Percentiles rank a stretch among this genome's conserved stretches.
These are phyloP conservation scores for Dipteronia dyeriana DNA, from an alignment of 345 rosid species.

Conservation along the genomic window DNA sequence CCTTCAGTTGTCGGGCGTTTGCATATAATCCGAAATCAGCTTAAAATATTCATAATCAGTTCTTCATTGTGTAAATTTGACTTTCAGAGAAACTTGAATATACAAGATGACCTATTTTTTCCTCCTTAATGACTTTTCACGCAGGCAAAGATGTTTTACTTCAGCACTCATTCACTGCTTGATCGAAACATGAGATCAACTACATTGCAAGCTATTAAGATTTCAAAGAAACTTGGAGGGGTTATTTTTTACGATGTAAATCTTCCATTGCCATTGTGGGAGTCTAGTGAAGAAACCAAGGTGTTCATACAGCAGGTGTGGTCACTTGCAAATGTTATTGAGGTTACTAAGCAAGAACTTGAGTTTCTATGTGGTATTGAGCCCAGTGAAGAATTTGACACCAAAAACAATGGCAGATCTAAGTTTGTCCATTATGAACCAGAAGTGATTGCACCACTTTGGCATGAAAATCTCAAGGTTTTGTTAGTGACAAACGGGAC, in stretches of 20 bases:
- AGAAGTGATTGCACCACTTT: slow-evolving; percentile 65
- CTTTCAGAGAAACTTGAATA: neutral
- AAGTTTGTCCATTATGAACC: slow-evolving; percentile 74
- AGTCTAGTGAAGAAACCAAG: slow-evolving; percentile 72
- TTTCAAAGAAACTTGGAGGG: slow-evolving; percentile 68
- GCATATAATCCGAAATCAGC: neutral
- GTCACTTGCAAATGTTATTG: slow-evolving; percentile 70
- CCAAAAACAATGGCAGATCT: slow-evolving; percentile 51
- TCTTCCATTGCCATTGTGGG: slow-evolving; percentile 86
- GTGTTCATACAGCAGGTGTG: slow-evolving; percentile 64
- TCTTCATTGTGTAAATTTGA: neutral
- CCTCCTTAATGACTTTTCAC: slow-evolving; percentile 25
- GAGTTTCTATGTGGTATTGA: slow-evolving; percentile 80
- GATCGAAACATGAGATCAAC: slow-evolving; percentile 73
- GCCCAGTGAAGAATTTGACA: slow-evolving; percentile 71
- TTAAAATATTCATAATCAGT: neutral
- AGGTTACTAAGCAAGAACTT: slow-evolving; percentile 88
- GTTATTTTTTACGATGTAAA: slow-evolving; percentile 79
- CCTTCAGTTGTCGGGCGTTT: neutral
- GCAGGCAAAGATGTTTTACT: slow-evolving; percentile 90
- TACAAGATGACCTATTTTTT: neutral
- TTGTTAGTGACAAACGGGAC: slow-evolving; percentile 91
- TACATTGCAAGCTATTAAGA: slow-evolving; percentile 68
- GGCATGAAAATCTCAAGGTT: slow-evolving; percentile 81
- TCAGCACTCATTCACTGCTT: slow-evolving; percentile 78